A percentile compares a stretch with the other conserved stretches of the same genome.
These are phyloP conservation scores for Microsporum audouinii DNA, from an alignment of 2,329 filamentous ascomycete species.

Conservation along the genomic window DNA sequence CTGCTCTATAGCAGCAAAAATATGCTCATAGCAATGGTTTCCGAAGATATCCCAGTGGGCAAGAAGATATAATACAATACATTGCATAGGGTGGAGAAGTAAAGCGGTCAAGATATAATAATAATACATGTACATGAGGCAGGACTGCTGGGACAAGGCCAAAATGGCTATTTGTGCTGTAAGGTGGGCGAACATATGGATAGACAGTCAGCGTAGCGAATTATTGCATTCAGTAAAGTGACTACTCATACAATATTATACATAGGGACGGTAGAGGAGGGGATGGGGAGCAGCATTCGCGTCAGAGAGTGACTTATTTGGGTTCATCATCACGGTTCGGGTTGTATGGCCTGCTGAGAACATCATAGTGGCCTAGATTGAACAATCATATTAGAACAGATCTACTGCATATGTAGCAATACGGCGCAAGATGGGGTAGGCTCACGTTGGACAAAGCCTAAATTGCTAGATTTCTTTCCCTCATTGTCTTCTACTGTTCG, in stretches of 20 bases:
- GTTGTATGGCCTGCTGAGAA: neutral
- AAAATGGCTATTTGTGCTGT: neutral
- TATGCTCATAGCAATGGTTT: too few species aligned
- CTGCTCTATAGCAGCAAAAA: too few species aligned
- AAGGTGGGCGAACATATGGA: neutral
- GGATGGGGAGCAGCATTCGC: neutral
- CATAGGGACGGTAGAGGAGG: neutral
- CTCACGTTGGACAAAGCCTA: slow-evolving; percentile 75
- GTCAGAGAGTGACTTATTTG: neutral
- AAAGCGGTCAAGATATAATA: neutral
- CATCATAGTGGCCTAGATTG: neutral
- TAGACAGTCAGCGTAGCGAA: neutral
- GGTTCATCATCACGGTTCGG: neutral
- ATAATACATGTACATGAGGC: neutral
- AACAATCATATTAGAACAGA: neutral
- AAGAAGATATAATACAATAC: neutral
- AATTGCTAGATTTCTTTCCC: slow-evolving; percentile 48
- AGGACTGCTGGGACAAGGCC: neutral
- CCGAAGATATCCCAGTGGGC: too few species aligned
- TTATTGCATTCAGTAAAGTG: neutral
- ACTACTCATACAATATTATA: neutral
- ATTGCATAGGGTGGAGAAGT: neutral
- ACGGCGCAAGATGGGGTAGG: slow-evolving; percentile 3
- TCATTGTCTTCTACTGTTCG: slow-evolving; percentile 56
- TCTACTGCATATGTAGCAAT: neutral